phyloP scores from a whole-genome alignment of 495 filamentous ascomycete species.

The Penicillium pancosmium region DNA sequence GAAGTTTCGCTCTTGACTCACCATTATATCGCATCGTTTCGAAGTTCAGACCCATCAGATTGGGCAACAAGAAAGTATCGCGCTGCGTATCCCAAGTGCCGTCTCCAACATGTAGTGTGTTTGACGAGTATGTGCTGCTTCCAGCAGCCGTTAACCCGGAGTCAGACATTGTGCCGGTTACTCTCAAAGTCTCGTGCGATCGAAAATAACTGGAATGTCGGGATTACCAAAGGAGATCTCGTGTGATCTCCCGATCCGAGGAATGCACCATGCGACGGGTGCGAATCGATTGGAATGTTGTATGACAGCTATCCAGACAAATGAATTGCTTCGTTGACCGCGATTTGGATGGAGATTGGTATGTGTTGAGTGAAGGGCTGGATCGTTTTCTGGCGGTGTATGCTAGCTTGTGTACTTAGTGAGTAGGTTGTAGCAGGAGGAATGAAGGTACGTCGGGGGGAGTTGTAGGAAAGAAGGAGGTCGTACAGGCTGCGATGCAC shows the following conservation, averaged over 20 bases:
- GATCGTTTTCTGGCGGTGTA: constrained; percentile 12
- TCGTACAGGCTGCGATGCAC: constrained; percentile 11
- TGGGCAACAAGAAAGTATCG: constrained; percentile 87
- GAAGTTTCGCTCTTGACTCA: constrained; percentile 39
- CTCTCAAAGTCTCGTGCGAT: constrained; percentile 16
- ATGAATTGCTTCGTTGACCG: constrained; percentile 1
- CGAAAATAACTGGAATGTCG: constrained; percentile 36
- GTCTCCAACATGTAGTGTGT: constrained; percentile 85
- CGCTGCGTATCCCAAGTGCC: constrained; percentile 85
- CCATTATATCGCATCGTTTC: constrained; percentile 97
- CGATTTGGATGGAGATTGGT: constrained; percentile 7
- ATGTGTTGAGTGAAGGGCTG: not conserved
- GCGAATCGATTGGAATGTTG: constrained; percentile 17
- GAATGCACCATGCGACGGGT: constrained; percentile 52
- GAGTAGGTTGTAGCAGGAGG: constrained; percentile 7
- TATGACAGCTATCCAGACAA: constrained; percentile 10
- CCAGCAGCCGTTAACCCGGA: constrained; percentile 70
- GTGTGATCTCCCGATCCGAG: constrained; percentile 48
- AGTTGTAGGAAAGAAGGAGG: constrained; percentile 13
- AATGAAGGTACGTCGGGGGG: constrained; percentile 2
- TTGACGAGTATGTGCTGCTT: constrained; percentile 79
- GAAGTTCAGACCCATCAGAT: constrained; percentile 84
- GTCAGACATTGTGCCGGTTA: constrained; percentile 39
- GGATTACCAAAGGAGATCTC: constrained; percentile 48
- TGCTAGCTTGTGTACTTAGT: constrained; percentile 1